Base-by-base conservation (phyloP, 345 rosid genomes). In the Aethionema arabicum region DNA sequence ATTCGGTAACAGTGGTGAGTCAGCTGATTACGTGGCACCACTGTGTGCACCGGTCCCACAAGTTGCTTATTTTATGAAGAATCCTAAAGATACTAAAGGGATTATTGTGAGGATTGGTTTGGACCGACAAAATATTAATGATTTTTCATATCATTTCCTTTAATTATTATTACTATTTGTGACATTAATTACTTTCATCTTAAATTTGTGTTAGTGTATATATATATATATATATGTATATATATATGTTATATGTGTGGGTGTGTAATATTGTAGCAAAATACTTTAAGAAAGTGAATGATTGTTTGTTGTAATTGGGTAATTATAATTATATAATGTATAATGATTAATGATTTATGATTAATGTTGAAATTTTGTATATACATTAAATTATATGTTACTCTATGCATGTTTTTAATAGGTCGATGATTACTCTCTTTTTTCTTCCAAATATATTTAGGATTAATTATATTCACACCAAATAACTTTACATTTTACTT, bases 31-130 rank as follows among this genome's bases (percentile, higher is more conserved):
- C 61, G 79, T 69, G 2, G 65, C 83, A 45, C 85, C 95, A n/a
- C 40, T 87, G 46, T 70, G 73, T 56, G 72, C 89, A 48, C 91
- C 95, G 29, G 63, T 81, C 40, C 89, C 85, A 13, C 85, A 85
- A 35, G 87, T 77, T 40, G 89, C 89, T 0, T 85, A 76, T 71
- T 77, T 83, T 63, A 83, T 81, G 82, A 82, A 81, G 74, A 81
- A 61, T 63, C 83, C 88, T 5, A 61, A 8, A 8, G 88, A 81
- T 65, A 40, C 30, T 4, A 65, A 56, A 15, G 84, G 87, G 5
- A 58, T 82, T 51, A 72, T 69, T 50, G 69, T 72, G 42, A 83
- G 84, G 75, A 74, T 87, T 59, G 85, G 88, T 33, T 50, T 87
- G 63, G 73, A 66, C 61, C 82, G 84, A 5, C 74, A 40, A 13